Conservation (phyloP, 768 basidiomycete genomes). For the Daedaleopsis nitida region DNA sequence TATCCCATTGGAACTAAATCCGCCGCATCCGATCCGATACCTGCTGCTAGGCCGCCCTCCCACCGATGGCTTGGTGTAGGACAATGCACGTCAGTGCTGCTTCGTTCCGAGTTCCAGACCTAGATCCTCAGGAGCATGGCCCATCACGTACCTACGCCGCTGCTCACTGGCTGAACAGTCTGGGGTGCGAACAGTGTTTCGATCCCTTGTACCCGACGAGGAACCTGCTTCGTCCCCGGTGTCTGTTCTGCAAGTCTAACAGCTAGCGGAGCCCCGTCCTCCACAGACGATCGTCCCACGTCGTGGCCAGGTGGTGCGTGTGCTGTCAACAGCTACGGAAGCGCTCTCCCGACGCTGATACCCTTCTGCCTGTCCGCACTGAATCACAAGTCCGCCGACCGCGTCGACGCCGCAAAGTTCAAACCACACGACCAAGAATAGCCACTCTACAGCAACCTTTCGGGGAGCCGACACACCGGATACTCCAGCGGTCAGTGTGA, state of each 20-base stretch:
- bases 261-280: background rate
- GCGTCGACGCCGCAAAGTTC: no score
- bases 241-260: background rate
- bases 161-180: background rate
- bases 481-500: background rate
- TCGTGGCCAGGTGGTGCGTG: slow-evolving; percentile 4
- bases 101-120: background rate
- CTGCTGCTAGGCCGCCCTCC: background rate
- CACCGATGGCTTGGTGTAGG: background rate
- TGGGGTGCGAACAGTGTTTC: background rate
- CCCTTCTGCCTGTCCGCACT: background rate
- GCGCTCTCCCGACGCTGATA: background rate
- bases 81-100: background rate
- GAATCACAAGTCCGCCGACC: no score
- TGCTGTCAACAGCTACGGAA: slow-evolving; percentile 1
- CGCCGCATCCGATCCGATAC: no score
- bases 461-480: background rate
- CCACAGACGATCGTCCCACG: slow-evolving; percentile 4
- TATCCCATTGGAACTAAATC: no score
- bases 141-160: background rate
- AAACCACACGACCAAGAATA: no score
- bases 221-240: background rate
- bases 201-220: background rate
- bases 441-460: no score
- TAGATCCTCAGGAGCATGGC: background rate